Evolutionary conservation across 179 eudicot genomes (phyloP), one percentile per base, ranked within the genome.

Genomic region (Gypsophila paniculata): DNA sequence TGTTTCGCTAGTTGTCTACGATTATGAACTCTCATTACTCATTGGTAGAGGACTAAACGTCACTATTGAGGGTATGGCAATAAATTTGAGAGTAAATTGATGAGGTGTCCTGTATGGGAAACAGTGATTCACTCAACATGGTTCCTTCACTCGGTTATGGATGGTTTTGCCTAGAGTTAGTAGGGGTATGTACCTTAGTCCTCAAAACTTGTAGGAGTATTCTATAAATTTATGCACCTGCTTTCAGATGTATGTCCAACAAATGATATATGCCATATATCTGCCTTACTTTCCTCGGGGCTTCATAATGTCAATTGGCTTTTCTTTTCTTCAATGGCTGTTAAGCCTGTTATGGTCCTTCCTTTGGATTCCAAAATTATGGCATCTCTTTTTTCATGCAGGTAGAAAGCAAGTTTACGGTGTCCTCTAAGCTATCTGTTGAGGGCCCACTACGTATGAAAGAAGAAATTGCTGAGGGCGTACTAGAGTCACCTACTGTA

Each of bases 401-500:
- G 97, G 82, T 93, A 72, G 93, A 89, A 76, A 88, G 86, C 82
- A 89, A 80, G 74, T 67, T 93, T 60, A 73, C 76, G 13, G 25
- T 93, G 64, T 78, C 90, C 46, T 82, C 86, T 69, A 84, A 83
- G 79, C 73, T 93, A 75, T 58, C 91, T 11, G 85, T 89, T 39
- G 96, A 93, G 75, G 97, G 96, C 51, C 97, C 97, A 25, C 88
- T 91, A 62, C 83, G 98, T 78, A 84, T 93, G 87, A 91, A 86
- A 84, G 97, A 91, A 82, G 98, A 91, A 77, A 86, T 83, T 58
- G 36, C 75, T 54, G 97, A 93, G 82, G 89, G 88, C 54, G 69
- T 83, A 70, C 59, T 93, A 23, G 96, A 88, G 74, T 71, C 86
- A 44, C 98, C 97, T 29, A 80, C 67, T 55, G 75, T 89, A 51